These are phyloP conservation scores for Ustilago tritici DNA, from an alignment of 1,284 basidiomycete genomes.

Conservation along the genomic window DNA sequence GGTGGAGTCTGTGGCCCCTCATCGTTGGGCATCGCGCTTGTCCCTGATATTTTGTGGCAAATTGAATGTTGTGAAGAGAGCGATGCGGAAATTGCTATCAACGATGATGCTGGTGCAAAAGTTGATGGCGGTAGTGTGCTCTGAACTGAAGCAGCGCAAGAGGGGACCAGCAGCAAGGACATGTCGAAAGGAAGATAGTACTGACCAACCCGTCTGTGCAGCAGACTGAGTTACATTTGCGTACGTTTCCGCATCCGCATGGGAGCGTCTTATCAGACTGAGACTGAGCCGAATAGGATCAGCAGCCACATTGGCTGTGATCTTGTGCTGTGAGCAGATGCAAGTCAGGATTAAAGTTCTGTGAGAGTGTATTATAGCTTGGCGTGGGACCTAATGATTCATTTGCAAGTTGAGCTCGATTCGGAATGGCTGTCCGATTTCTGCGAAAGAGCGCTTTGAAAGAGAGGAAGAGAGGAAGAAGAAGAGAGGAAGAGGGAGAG, in stretches of 20 bases:
- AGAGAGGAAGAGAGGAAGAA: background rate
- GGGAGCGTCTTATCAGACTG: background rate
- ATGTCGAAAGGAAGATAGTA: background rate
- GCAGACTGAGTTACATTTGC: background rate
- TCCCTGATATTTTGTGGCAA: background rate
- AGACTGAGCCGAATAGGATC: background rate
- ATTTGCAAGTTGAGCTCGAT: background rate
- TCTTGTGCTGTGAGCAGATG: background rate
- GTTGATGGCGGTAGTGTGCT: background rate
- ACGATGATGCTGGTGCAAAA: background rate
- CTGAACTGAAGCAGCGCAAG: background rate
- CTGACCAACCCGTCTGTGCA: background rate
- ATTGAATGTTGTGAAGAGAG: background rate
- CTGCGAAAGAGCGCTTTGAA: background rate
- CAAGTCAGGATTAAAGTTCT: constrained; percentile 3
- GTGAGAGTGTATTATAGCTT: constrained; percentile 9
- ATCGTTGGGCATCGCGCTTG: background rate
- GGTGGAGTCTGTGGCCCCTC: constrained; percentile 7
- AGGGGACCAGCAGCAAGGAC: background rate
- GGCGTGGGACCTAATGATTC: constrained; percentile 5
- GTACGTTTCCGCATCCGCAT: background rate
- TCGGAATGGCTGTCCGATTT: constrained; percentile 6
- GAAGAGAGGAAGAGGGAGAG: too few relatives aligned
- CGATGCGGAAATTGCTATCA: background rate
- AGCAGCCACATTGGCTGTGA: background rate